Base-by-base conservation (phyloP, 441 rosid genomes). In the Brassica balearica region DNA sequence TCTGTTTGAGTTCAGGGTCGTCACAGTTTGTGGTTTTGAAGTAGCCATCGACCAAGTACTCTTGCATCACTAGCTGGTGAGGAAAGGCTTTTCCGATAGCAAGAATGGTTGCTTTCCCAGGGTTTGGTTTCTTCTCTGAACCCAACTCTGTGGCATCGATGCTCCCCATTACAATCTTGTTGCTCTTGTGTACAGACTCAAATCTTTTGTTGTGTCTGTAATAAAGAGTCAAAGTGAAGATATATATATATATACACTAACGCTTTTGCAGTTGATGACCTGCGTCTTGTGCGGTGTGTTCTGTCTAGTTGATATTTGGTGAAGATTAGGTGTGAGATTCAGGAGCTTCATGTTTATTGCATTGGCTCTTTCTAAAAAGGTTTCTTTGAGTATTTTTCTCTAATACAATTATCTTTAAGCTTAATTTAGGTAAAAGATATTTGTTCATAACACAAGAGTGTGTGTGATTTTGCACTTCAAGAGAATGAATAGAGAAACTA, bases 31-130 rank as follows among this genome's bases (percentile, higher is more conserved):
- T 93, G 86, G 84, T 88, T 85, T 74, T 90, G 87, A 96, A 96
- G 78, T 91, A 93, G 10, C 97, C 98, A 79, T 96, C 97, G 68
- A 96, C 98, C 65, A 96, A 87, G 65, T 87, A 90, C 72, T 92
- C 97, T 73, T 96, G 99, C 98, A 96, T 92, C 55, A 93, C 97
- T 46, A 96, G 98, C 88, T 96, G 99, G 82, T 88, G 89, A 72
- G 99, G 99, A 77, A 95, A 95, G 46, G 97, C 98, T 88, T 92
- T 93, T 38, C 98, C 97, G 0, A 92, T 86, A 58, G 97, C 91
- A 83, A 95, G 84, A 76, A 94, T 92, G 19, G 96, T 83, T 8
- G 98, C 98, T 86, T 91, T 94, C 3, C 97, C 90, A 0, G 82
- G 83, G 53, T 15, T 85, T 27, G 85, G 83, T 70, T 68, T 80